These are phyloP conservation scores for Alternaria viburni DNA, from an alignment of 2,329 filamentous ascomycete species.

Conservation along the genomic window DNA sequence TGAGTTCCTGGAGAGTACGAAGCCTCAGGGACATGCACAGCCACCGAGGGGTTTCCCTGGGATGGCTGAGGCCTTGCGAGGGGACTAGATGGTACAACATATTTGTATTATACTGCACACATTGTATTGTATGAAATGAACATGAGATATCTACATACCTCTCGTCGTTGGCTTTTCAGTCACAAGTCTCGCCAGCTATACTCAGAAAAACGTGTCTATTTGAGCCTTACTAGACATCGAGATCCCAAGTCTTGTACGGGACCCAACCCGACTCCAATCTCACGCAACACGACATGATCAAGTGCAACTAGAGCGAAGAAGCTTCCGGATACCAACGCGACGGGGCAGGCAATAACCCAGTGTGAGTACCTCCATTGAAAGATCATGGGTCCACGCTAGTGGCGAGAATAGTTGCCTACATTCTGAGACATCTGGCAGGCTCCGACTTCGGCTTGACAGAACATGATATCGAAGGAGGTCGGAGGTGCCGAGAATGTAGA, in stretches of 20 bases:
- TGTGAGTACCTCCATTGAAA: neutral
- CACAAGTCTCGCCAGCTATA: neutral
- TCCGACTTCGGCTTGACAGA: neutral
- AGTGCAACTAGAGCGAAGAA: neutral
- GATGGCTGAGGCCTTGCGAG: slow-evolving; percentile 8
- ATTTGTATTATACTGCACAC: neutral
- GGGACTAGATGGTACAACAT: neutral
- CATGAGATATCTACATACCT: neutral
- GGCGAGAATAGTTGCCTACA: neutral
- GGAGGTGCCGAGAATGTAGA: neutral
- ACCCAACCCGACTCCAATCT: neutral
- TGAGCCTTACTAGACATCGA: neutral
- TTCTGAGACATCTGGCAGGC: neutral
- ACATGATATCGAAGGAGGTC: neutral
- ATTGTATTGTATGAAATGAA: slow-evolving; percentile 8
- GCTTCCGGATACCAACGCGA: neutral
- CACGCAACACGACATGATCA: neutral
- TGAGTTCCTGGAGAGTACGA: slow-evolving; percentile 16
- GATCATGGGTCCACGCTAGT: neutral
- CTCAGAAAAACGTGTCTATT: neutral
- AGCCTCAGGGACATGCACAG: neutral
- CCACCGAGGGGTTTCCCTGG: slow-evolving; percentile 9
- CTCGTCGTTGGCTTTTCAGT: neutral
- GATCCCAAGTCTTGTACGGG: neutral
- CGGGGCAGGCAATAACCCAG: neutral